Conservation (phyloP, 345 rosid species). For the Pseudoturritis turrita region DNA sequence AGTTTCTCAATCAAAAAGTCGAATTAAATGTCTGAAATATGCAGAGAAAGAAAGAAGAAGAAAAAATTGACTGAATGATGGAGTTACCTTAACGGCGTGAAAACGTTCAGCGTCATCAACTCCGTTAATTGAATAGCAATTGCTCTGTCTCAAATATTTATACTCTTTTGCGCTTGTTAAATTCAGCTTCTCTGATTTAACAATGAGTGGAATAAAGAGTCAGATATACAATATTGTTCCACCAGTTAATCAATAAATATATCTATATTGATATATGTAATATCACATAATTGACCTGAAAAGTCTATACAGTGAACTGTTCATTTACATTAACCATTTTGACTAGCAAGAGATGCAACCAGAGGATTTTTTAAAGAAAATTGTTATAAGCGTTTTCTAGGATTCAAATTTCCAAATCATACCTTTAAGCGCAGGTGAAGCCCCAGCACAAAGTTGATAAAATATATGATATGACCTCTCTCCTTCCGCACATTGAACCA, state of each 20-base stretch:
- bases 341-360: not conserved
- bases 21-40: not conserved
- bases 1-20: not conserved
- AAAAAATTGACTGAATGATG: not conserved
- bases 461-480: constrained; percentile 98
- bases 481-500: constrained; percentile 87
- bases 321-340: not conserved
- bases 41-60: not conserved
- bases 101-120: constrained; percentile 81
- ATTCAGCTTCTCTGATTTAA: constrained; percentile 63
- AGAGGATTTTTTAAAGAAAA: not conserved
- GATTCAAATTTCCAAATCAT: not conserved
- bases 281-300: not conserved
- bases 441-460: constrained; percentile 98
- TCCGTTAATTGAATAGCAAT: constrained; percentile 65
- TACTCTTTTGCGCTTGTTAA: constrained; percentile 73
- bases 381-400: not conserved
- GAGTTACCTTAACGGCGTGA: constrained; percentile 53
- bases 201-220: constrained; percentile 8
- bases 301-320: not conserved
- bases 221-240: not conserved
- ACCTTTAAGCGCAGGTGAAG: constrained; percentile 73
- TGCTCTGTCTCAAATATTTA: constrained; percentile 81
- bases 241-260: constrained; percentile 1
- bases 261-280: not conserved